Percentiles rank a stretch among this genome's conserved stretches.
Evolutionary conservation across 305 asterid genomes (phyloP).

Genomic region (Petunia hybrid): DNA sequence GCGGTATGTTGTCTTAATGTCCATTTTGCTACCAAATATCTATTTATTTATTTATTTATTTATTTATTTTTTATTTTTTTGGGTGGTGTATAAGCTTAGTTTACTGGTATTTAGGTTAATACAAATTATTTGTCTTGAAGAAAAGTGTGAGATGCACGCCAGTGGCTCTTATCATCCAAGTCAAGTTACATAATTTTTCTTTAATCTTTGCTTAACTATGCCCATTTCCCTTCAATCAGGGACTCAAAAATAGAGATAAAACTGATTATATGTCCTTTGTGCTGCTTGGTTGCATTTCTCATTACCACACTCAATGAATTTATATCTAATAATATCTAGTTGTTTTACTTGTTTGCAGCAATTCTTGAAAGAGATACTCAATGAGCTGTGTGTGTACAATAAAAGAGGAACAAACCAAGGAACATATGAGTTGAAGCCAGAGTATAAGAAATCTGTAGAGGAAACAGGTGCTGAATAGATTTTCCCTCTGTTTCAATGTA

Average conservation of each 20-base stretch:
- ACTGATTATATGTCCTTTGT: neutral
- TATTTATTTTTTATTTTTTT: slow-evolving; percentile 14
- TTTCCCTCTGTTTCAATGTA: slow-evolving; percentile 36
- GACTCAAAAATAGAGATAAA: neutral
- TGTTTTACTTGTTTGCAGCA: slow-evolving; percentile 62
- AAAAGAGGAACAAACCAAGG: slow-evolving; percentile 96
- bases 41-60: no score
- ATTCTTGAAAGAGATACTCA: slow-evolving; percentile 86
- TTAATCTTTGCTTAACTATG: slow-evolving; percentile 9
- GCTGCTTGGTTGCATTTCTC: slow-evolving; percentile 9
- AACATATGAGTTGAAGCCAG: slow-evolving; percentile 93
- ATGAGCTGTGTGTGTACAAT: slow-evolving; percentile 85
- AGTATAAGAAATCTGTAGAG: slow-evolving; percentile 84
- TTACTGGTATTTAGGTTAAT: slow-evolving; percentile 15
- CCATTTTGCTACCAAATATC: neutral
- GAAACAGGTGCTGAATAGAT: slow-evolving; percentile 73
- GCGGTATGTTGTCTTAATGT: slow-evolving; percentile 61
- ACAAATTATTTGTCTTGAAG: slow-evolving; percentile 8
- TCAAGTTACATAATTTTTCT: slow-evolving; percentile 13
- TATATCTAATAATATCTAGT: slow-evolving; percentile 24
- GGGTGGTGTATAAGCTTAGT: neutral
- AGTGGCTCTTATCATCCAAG: slow-evolving; percentile 12
- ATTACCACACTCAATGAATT: neutral
- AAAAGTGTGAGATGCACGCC: slow-evolving; percentile 15
- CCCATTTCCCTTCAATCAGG: neutral